phyloP scores from a whole-genome alignment of 73 alveolate species.

The Tetrahymena thermophila region DNA sequence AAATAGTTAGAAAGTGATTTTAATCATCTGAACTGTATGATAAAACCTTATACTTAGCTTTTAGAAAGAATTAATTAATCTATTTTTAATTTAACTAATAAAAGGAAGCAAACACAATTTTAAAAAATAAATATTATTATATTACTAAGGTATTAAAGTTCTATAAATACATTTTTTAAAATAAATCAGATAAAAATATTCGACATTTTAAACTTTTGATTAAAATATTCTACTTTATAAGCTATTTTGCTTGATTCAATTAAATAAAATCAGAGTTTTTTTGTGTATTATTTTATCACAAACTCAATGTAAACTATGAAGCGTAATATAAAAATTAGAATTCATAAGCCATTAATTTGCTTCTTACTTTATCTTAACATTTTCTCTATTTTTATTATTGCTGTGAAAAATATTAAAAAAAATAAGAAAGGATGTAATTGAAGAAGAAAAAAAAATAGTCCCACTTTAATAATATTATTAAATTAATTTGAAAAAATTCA shows the following conservation, averaged over 20 bases:
- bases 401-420: no score
- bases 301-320: not conserved
- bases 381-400: no score
- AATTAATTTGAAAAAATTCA: not conserved
- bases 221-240: no score
- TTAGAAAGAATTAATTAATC: not conserved
- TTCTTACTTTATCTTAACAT: not conserved
- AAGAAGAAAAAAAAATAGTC: no score
- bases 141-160: no score
- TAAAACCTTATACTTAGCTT: not conserved
- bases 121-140: not conserved
- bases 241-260: no score
- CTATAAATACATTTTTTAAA: no score
- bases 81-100: not conserved
- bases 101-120: not conserved
- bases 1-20: not conserved
- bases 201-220: no score
- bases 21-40: not conserved
- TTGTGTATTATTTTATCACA: not conserved
- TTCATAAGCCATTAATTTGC: not conserved
- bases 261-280: no score
- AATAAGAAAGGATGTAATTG: not conserved
- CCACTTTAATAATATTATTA: no score
- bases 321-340: not conserved
- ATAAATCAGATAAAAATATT: not conserved